A percentile compares a stretch with the other conserved stretches of the same genome.
Conservation (phyloP, 2,329 filamentous ascomycete genomes). For the Hymenoscyphus fructigenus region DNA sequence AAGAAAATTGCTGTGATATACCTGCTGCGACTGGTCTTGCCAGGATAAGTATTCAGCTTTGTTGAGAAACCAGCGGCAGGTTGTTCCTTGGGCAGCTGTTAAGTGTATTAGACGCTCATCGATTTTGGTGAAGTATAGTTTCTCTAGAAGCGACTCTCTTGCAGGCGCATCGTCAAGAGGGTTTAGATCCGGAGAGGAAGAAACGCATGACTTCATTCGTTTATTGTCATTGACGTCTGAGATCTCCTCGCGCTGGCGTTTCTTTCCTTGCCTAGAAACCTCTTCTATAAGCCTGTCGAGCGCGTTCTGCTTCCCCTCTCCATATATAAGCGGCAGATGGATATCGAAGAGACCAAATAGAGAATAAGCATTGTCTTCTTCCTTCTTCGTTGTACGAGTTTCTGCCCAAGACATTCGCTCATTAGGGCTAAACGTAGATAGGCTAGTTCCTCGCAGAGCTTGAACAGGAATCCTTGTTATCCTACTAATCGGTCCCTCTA, state of each 20-base stretch:
- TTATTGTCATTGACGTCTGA: conserved; percentile 16
- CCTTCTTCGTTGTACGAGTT: no score
- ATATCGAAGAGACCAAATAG: no score
- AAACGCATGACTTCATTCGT: conserved; percentile 16
- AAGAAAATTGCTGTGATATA: conserved; percentile 35
- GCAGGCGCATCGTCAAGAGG: conserved; percentile 17
- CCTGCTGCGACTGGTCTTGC: conserved; percentile 36
- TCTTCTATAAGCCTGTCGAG: no score
- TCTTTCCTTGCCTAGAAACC: conserved; percentile 11
- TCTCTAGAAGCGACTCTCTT: conserved; percentile 34
- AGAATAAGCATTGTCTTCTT: no score
- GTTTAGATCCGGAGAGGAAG: conserved; percentile 3
- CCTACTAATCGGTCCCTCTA: no score
- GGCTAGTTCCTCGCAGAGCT: no score
- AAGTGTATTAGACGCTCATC: conserved; percentile 40
- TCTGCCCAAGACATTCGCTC: no score
- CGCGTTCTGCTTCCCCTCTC: no score
- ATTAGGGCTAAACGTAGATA: no score
- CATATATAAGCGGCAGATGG: no score
- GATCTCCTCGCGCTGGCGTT: conserved; percentile 19
- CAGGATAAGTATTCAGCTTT: conserved; percentile 39
- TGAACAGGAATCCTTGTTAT: no score
- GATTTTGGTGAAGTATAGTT: conserved; percentile 42
- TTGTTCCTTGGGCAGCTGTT: conserved; percentile 39
- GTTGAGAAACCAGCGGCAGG: conserved; percentile 44